phyloP scores from a whole-genome alignment of 2,329 filamentous ascomycete species.

The Cercospora brassicicola region DNA sequence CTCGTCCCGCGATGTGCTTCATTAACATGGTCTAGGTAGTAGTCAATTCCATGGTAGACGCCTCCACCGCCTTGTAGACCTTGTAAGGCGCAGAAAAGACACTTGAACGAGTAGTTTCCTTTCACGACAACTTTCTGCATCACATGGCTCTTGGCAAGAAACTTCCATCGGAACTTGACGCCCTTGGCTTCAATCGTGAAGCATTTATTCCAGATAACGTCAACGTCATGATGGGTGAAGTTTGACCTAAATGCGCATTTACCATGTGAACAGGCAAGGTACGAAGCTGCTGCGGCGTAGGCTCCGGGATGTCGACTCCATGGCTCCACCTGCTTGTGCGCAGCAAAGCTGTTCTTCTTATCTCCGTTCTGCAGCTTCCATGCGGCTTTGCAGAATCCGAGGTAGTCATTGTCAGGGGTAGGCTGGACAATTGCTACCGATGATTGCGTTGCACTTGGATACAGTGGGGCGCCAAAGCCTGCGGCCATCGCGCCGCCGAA shows the following conservation, averaged over 20 bases:
- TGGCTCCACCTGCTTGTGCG: constrained; percentile 29
- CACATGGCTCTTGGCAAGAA: constrained; percentile 51
- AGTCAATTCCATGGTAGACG: constrained; percentile 44
- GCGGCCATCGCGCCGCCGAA: constrained; percentile 14
- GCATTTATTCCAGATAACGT: constrained; percentile 34
- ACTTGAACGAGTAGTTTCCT: constrained; percentile 43
- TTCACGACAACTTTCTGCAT: constrained; percentile 37
- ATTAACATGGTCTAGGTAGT: constrained; percentile 49
- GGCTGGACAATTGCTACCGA: constrained; percentile 31
- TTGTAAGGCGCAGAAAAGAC: constrained; percentile 50
- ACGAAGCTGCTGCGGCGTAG: constrained; percentile 30
- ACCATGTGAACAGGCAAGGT: constrained; percentile 43
- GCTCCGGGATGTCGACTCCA: constrained; percentile 31
- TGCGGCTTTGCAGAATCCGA: constrained; percentile 50
- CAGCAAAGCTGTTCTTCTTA: constrained; percentile 36
- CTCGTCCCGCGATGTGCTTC: constrained; percentile 38
- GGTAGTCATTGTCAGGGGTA: constrained; percentile 37
- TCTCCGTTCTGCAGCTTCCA: constrained; percentile 44
- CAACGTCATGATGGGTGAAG: constrained; percentile 38
- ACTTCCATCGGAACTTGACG: constrained; percentile 49
- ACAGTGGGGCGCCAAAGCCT: not conserved
- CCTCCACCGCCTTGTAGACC: constrained; percentile 35
- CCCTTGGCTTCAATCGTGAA: constrained; percentile 34
- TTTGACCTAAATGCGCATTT: constrained; percentile 49
- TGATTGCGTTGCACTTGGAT: constrained; percentile 4